These are phyloP conservation scores for Stagonosporopsis vannaccii DNA, from an alignment of 2,329 filamentous ascomycete species.

Conservation along the genomic window DNA sequence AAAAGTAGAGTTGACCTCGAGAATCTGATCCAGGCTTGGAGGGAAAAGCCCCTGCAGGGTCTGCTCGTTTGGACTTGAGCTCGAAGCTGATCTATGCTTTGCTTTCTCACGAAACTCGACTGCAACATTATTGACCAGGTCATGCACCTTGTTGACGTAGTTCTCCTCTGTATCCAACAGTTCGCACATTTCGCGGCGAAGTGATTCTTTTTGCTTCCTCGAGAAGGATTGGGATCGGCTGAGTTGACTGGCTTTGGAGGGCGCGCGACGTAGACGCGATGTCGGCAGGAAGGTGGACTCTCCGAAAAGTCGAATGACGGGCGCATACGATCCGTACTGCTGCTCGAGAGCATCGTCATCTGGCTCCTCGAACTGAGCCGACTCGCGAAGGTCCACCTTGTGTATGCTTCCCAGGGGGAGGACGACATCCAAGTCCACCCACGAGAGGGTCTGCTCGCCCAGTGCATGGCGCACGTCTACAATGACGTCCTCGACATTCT, in stretches of 20 bases:
- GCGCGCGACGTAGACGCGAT: slow-evolving; percentile 80
- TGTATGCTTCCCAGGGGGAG: slow-evolving; percentile 77
- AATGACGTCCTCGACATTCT: slow-evolving; percentile 76
- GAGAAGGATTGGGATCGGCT: slow-evolving; percentile 80
- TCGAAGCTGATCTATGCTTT: slow-evolving; percentile 63
- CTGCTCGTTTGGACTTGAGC: slow-evolving; percentile 74
- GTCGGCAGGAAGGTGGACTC: slow-evolving; percentile 88
- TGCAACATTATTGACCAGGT: slow-evolving; percentile 81
- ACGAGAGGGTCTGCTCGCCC: slow-evolving; percentile 81
- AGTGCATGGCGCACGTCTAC: slow-evolving; percentile 76
- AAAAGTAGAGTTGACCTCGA: slow-evolving; percentile 82
- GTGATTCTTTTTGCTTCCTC: slow-evolving; percentile 80
- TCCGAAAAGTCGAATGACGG: slow-evolving; percentile 79
- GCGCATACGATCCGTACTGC: slow-evolving; percentile 79
- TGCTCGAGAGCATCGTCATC: slow-evolving; percentile 72
- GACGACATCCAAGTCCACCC: slow-evolving; percentile 87
- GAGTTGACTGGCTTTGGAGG: slow-evolving; percentile 82
- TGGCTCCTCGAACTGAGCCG: slow-evolving; percentile 65
- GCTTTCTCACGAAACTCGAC: slow-evolving; percentile 79
- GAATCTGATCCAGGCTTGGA: slow-evolving; percentile 77
- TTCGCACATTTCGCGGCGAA: slow-evolving; percentile 89
- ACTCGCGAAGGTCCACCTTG: slow-evolving; percentile 54
- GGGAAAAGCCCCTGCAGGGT: slow-evolving; percentile 83
- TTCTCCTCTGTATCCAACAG: slow-evolving; percentile 92
- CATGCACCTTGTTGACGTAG: slow-evolving; percentile 87